Evolutionary conservation across 345 rosid species (phyloP).

Genomic region (Cardamine resedifolia): DNA sequence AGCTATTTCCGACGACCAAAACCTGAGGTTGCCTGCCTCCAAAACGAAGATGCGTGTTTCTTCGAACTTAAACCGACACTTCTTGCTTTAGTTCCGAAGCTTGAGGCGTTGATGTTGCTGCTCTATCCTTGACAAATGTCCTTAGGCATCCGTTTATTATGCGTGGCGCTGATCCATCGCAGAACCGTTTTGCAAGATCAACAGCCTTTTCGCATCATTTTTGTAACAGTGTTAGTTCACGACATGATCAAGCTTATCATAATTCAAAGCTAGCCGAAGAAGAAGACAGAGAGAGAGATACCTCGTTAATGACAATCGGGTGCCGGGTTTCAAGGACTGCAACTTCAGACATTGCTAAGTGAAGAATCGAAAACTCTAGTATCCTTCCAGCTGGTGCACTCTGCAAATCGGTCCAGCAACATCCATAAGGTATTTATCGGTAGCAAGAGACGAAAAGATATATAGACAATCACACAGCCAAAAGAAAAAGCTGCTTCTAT

Average conservation of each 20-base stretch:
- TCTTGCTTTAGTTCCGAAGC: slow-evolving; percentile 40
- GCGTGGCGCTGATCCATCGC: slow-evolving; percentile 94
- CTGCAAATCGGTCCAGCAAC: slow-evolving; percentile 41
- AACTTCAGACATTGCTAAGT: slow-evolving; percentile 93
- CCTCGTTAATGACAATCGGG: slow-evolving; percentile 97
- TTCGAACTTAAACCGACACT: slow-evolving; percentile 33
- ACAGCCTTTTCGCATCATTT: slow-evolving; percentile 59
- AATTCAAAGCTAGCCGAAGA: neutral
- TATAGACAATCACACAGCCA: neutral
- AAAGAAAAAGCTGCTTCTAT: slow-evolving; percentile 1
- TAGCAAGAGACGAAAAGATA: neutral
- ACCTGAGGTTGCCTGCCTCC: slow-evolving; percentile 33
- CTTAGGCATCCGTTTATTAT: slow-evolving; percentile 92
- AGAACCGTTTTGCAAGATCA: slow-evolving; percentile 95
- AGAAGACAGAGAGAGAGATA: slow-evolving; percentile 8
- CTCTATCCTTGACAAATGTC: slow-evolving; percentile 63
- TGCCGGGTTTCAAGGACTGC: slow-evolving; percentile 77
- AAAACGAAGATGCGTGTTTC: neutral
- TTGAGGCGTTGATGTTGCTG: slow-evolving; percentile 33
- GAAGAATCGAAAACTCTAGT: slow-evolving; percentile 88
- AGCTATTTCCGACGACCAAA: slow-evolving; percentile 28
- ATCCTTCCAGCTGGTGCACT: slow-evolving; percentile 84
- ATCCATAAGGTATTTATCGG: slow-evolving; percentile 1
- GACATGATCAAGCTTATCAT: neutral
- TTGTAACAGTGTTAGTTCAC: slow-evolving; percentile 27